Evolutionary conservation across 768 basidiomycete genomes (phyloP).

Genomic region (Hortiboletus flavorubellus): DNA sequence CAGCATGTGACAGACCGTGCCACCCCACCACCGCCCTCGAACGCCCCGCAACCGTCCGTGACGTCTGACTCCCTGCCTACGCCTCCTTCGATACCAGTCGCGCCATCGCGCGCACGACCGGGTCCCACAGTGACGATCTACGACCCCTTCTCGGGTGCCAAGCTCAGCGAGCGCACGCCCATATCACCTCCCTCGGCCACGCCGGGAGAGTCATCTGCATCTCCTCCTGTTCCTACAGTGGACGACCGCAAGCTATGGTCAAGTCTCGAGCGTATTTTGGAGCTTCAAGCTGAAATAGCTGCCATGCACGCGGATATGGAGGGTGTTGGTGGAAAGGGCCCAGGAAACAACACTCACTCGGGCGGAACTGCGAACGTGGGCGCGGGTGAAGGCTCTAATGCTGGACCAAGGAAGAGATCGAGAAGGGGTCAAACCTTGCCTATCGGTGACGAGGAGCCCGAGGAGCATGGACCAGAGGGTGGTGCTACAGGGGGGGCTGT

Average conservation of each 20-base stretch:
- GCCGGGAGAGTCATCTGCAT: slow-evolving; percentile 3
- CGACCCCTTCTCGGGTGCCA: slow-evolving; percentile 33
- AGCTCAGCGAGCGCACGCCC: slow-evolving; percentile 20
- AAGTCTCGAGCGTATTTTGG: slow-evolving; percentile 64
- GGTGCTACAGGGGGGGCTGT: slow-evolving; percentile 9
- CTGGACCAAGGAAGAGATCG: slow-evolving; percentile 18
- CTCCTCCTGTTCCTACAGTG: slow-evolving; percentile 5
- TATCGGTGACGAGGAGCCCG: slow-evolving; percentile 27
- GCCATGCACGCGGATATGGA: slow-evolving; percentile 76
- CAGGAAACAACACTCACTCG: slow-evolving; percentile 4
- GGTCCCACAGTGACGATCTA: slow-evolving; percentile 22
- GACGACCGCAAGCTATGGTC: slow-evolving; percentile 60
- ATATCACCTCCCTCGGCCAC: slow-evolving; percentile 3
- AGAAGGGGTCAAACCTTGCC: slow-evolving; percentile 36
- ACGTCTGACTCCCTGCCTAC: slow-evolving; percentile 15
- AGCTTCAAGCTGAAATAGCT: slow-evolving; percentile 69
- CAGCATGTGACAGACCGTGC: background rate
- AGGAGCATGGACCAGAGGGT: slow-evolving; percentile 15
- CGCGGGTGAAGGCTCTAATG: slow-evolving; percentile 12
- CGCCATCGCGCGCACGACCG: background rate
- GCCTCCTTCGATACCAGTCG: slow-evolving; percentile 4
- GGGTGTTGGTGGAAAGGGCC: slow-evolving; percentile 35
- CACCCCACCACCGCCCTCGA: slow-evolving; percentile 1
- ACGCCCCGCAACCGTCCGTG: slow-evolving; percentile 9
- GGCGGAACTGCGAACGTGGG: slow-evolving; percentile 2